These are phyloP conservation scores for Lodderomyces metapsilosis DNA, from an alignment of 1,139 yeast species.

Conservation along the genomic window DNA sequence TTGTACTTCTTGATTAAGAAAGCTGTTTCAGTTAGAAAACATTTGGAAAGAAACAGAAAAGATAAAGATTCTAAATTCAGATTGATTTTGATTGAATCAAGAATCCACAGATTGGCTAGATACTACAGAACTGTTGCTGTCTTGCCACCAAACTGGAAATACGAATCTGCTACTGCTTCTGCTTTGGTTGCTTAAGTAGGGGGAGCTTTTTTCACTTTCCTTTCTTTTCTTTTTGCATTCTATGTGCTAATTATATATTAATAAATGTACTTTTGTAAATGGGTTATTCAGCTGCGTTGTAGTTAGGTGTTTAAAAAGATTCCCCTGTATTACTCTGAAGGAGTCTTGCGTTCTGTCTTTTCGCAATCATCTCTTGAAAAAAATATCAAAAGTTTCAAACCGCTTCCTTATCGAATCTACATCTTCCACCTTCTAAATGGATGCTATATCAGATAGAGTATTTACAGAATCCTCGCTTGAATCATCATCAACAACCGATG, in stretches of 20 bases:
- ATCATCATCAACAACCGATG: conserved; percentile 40
- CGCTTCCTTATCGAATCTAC: not conserved
- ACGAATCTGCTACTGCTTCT: conserved; percentile 99
- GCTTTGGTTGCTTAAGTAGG: conserved; percentile 91
- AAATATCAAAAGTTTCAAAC: too few species aligned
- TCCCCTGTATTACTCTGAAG: too few species aligned
- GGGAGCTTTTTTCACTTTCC: not conserved
- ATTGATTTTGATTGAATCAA: conserved; percentile 98
- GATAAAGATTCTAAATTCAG: conserved; percentile 99
- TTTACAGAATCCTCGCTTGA: conserved; percentile 48
- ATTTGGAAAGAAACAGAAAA: conserved; percentile 99
- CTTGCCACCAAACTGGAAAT: conserved; percentile 99
- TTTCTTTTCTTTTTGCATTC: not conserved
- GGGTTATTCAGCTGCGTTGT: too few species aligned
- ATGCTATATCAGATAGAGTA: conserved; percentile 69
- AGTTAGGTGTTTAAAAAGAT: too few species aligned
- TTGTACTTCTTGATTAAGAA: conserved; percentile 98
- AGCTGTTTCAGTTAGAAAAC: conserved; percentile 99
- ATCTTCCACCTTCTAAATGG: conserved; percentile 44
- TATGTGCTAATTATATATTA: not conserved
- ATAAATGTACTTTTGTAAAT: not conserved
- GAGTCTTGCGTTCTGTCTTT: too few species aligned
- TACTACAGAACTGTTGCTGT: conserved; percentile 99
- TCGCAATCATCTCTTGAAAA: too few species aligned
- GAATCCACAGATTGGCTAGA: conserved; percentile 99